Percentiles rank a stretch among this genome's conserved stretches.
These are phyloP conservation scores for Auricularia heimuer DNA, from an alignment of 768 basidiomycete species.

Conservation along the genomic window DNA sequence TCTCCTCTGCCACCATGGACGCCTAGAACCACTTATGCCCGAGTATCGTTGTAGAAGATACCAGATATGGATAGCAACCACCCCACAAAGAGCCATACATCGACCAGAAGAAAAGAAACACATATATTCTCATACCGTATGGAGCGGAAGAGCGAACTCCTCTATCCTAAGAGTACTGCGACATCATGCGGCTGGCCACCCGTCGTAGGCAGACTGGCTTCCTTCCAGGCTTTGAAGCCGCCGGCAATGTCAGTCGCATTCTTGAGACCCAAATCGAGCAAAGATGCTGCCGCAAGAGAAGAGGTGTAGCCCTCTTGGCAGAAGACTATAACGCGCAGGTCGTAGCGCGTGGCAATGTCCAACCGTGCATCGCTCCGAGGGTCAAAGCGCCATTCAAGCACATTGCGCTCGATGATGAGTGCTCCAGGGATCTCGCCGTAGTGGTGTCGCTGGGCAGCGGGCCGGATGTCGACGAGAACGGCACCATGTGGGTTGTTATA, in stretches of 20 bases:
- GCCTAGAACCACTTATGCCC: no score
- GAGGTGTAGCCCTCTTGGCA: conserved; percentile 67
- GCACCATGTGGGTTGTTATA: conserved; percentile 44
- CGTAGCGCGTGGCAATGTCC: conserved; percentile 63
- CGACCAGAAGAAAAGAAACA: no score
- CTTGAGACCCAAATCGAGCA: conserved; percentile 60
- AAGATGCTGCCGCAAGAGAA: conserved; percentile 58
- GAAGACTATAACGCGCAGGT: conserved; percentile 62
- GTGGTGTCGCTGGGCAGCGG: conserved; percentile 45
- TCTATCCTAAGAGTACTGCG: no score
- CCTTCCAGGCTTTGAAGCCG: conserved; percentile 63
- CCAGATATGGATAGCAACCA: no score
- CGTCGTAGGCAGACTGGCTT: conserved; percentile 46
- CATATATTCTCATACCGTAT: no score
- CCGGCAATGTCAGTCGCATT: conserved; percentile 74
- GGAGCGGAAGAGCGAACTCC: no score
- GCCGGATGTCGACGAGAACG: conserved; percentile 70
- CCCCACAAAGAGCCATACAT: no score
- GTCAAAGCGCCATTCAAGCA: conserved; percentile 74
- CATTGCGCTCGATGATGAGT: conserved; percentile 65
- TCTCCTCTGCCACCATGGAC: no score
- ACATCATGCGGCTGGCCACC: neutral
- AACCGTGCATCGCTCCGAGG: conserved; percentile 51
- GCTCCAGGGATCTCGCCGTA: conserved; percentile 57
- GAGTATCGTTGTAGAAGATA: no score